Percentiles rank a stretch among this genome's conserved stretches.
Conservation (phyloP, 768 basidiomycete genomes). For the Leccinum disarticulatum region DNA sequence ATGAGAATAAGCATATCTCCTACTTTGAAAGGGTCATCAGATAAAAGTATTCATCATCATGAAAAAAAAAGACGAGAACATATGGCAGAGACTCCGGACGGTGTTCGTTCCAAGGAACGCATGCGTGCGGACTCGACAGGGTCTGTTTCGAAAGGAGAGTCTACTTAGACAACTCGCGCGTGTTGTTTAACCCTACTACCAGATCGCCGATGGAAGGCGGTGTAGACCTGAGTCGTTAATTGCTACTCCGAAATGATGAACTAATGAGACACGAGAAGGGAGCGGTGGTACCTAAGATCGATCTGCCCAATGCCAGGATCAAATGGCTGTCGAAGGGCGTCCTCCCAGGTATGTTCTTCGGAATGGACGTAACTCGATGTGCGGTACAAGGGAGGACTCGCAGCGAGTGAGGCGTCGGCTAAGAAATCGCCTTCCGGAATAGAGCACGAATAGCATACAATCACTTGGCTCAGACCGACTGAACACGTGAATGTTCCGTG, state of each 20-base stretch:
- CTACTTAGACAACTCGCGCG: too few species aligned
- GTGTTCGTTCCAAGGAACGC: too few species aligned
- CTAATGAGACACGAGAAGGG: too few species aligned
- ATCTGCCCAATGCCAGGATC: conserved; percentile 40
- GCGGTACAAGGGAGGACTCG: conserved; percentile 10
- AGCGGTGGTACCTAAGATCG: too few species aligned
- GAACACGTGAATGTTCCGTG: conserved; percentile 19
- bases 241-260: too few species aligned
- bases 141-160: too few species aligned
- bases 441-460: not conserved
- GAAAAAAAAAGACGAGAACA: not conserved
- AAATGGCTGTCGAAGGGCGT: conserved; percentile 42
- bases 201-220: too few species aligned
- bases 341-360: conserved; percentile 41
- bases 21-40: conserved; percentile 37
- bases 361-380: conserved; percentile 24
- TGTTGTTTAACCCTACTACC: too few species aligned
- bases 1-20: conserved; percentile 53
- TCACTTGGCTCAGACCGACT: conserved; percentile 16
- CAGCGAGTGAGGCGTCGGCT: conserved; percentile 6
- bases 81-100: too few species aligned
- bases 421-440: conserved; percentile 17
- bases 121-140: too few species aligned
- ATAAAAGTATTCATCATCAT: not conserved
- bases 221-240: too few species aligned